Evolutionary conservation across 495 filamentous ascomycete genomes (phyloP).

Genomic region (Pseudevernia furfuracea): DNA sequence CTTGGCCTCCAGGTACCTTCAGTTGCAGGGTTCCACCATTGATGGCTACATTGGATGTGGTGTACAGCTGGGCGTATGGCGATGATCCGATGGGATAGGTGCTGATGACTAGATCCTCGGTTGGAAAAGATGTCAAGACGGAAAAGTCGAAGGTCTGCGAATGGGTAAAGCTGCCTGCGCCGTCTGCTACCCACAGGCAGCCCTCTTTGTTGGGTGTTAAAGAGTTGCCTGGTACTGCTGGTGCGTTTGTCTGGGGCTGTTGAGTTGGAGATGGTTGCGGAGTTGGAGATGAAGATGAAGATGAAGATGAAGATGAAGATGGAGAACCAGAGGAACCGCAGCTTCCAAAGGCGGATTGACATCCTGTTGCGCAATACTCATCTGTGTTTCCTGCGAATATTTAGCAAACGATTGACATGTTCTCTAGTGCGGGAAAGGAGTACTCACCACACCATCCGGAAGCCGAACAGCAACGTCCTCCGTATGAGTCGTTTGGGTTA

Average conservation of each 20-base stretch:
- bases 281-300: background rate
- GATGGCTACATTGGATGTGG: conserved; percentile 16
- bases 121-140: conserved; percentile 6
- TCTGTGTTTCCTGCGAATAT: background rate
- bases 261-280: background rate
- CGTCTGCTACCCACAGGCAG: conserved; percentile 15
- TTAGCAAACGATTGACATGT: background rate
- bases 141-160: conserved; percentile 18
- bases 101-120: conserved; percentile 12
- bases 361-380: background rate
- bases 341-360: background rate
- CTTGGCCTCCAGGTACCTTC: conserved; percentile 24
- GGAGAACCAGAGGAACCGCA: background rate
- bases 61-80: conserved; percentile 12
- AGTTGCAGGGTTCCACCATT: conserved; percentile 16
- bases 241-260: background rate
- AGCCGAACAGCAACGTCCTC: background rate
- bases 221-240: background rate
- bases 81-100: conserved; percentile 8
- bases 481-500: background rate
- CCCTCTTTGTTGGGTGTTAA: conserved; percentile 1
- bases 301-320: background rate
- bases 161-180: conserved; percentile 17
- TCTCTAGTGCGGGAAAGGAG: too few relatives aligned
- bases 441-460: background rate